These are phyloP conservation scores for Aspergillus felis DNA, from an alignment of 2,329 filamentous ascomycete genomes.

Conservation along the genomic window DNA sequence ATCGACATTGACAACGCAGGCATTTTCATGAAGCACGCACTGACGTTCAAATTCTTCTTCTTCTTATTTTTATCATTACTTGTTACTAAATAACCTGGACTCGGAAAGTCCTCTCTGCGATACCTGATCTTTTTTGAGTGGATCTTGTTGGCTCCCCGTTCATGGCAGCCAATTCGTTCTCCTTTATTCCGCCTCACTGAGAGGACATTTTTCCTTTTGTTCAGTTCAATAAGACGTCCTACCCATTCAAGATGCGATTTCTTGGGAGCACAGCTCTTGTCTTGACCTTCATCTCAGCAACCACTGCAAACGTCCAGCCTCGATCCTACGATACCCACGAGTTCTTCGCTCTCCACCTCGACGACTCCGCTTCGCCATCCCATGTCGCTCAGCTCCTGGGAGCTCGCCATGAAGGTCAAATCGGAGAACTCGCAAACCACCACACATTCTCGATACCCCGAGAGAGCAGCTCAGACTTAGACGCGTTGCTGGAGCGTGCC, in stretches of 20 bases:
- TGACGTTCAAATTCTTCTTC: not conserved
- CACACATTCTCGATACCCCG: conserved; percentile 75
- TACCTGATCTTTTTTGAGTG: not conserved
- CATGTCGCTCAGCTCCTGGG: conserved; percentile 67
- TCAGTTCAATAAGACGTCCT: not conserved
- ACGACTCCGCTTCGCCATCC: conserved; percentile 61
- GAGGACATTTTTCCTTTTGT: conserved; percentile 2
- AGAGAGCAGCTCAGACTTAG: conserved; percentile 52
- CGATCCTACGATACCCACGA: conserved; percentile 78
- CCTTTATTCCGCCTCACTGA: conserved; percentile 14
- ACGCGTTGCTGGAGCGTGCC: conserved; percentile 50
- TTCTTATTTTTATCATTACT: not conserved
- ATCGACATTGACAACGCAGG: not conserved
- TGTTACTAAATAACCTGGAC: not conserved
- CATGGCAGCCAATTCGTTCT: conserved; percentile 16
- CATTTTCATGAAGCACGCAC: not conserved
- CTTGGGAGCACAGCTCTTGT: conserved; percentile 18
- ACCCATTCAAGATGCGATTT: conserved; percentile 21
- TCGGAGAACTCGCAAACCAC: conserved; percentile 75
- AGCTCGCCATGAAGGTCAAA: conserved; percentile 72
- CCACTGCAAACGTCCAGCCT: conserved; percentile 49
- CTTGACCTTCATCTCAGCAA: conserved; percentile 37
- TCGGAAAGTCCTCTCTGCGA: not conserved
- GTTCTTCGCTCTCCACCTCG: conserved; percentile 89
- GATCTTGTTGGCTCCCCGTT: not conserved